Evolutionary conservation across 768 basidiomycete genomes (phyloP).

Genomic region (Mrakia hoshinonis): DNA sequence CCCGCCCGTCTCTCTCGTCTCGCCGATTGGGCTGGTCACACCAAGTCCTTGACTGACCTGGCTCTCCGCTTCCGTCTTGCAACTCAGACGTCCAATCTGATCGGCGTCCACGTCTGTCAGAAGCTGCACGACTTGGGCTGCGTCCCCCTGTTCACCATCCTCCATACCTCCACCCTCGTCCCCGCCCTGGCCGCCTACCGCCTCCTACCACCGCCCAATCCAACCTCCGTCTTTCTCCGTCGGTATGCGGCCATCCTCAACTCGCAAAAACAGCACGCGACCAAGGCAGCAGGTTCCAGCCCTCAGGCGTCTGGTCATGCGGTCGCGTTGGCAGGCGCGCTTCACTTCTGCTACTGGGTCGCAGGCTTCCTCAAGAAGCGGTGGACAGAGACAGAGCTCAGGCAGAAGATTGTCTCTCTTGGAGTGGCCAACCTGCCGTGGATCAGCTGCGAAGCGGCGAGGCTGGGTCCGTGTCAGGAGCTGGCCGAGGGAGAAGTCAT

Average conservation of each 20-base stretch:
- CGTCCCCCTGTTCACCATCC: constrained; percentile 9
- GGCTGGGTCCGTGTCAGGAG: background rate
- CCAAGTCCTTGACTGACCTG: background rate
- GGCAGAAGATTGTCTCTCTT: background rate
- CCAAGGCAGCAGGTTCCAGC: background rate
- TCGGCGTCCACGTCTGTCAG: constrained; percentile 6
- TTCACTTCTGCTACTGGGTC: constrained; percentile 2
- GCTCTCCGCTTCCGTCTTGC: background rate
- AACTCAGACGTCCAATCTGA: background rate
- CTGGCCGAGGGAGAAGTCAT: background rate
- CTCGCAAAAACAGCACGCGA: constrained; percentile 5
- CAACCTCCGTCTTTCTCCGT: constrained; percentile 4
- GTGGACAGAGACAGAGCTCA: background rate
- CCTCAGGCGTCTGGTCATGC: background rate
- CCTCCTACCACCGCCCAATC: background rate
- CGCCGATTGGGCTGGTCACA: no score
- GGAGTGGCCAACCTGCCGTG: constrained; percentile 3
- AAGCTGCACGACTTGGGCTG: constrained; percentile 10
- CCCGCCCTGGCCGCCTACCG: background rate
- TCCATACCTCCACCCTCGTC: background rate
- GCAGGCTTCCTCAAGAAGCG: constrained; percentile 9
- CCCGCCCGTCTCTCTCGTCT: no score
- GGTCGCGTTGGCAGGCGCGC: background rate
- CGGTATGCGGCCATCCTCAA: constrained; percentile 8
- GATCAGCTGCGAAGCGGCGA: constrained; percentile 5